Evolutionary conservation across 495 filamentous ascomycete genomes (phyloP).

Genomic region (Cladorrhinum samala): DNA sequence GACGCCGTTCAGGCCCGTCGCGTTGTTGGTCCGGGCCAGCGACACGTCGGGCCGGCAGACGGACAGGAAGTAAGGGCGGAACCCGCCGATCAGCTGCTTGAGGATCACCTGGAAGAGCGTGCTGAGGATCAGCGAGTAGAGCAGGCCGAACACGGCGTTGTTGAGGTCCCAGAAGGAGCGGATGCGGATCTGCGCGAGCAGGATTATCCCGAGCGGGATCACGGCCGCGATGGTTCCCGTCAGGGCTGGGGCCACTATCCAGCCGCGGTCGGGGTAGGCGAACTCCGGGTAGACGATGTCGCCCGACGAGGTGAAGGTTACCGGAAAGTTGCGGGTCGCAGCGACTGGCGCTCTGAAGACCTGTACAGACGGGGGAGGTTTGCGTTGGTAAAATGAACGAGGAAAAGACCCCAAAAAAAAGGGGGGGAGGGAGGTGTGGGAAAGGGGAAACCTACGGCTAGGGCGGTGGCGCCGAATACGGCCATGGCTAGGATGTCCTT

Average conservation of each 20-base stretch:
- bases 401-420: neutral
- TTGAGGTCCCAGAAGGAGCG: constrained; percentile 63
- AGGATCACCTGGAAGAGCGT: constrained; percentile 50
- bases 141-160: constrained; percentile 54
- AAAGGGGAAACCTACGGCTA: constrained; percentile 42
- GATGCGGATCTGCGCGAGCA: constrained; percentile 52
- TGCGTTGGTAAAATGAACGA: constrained; percentile 5
- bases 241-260: constrained; percentile 56
- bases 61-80: constrained; percentile 51
- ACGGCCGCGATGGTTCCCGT: constrained; percentile 51
- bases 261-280: constrained; percentile 55
- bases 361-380: constrained; percentile 23
- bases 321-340: constrained; percentile 32
- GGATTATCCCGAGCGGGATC: constrained; percentile 52
- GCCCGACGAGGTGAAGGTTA: constrained; percentile 44
- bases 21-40: constrained; percentile 25
- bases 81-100: constrained; percentile 12
- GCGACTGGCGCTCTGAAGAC: constrained; percentile 54
- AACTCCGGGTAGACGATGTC: constrained; percentile 56
- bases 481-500: constrained; percentile 54
- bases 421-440: no score
- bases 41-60: constrained; percentile 50
- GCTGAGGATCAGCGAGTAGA: constrained; percentile 54
- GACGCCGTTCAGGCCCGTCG: constrained; percentile 30
- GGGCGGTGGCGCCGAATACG: constrained; percentile 49